Evolutionary conservation across 176 grass and related monocot species (phyloP).

Genomic region (Neostapfia colusana): DNA sequence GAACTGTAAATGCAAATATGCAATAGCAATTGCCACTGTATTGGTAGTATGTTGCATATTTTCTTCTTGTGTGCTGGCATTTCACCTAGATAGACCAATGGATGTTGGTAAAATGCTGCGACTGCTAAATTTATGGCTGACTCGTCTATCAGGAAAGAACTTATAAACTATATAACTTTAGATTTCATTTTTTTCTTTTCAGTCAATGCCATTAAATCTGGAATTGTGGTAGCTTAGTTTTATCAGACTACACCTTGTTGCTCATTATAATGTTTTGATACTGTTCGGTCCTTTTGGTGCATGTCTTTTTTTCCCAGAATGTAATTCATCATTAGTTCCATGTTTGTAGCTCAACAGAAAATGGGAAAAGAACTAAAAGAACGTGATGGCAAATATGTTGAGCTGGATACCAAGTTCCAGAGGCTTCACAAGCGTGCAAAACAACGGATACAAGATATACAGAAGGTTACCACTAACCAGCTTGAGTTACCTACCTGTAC

Average conservation of each 20-base stretch:
- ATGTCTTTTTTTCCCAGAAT: slow-evolving; percentile 12
- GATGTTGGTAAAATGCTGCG: not conserved
- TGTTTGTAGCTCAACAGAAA: slow-evolving; percentile 83
- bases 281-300: not conserved
- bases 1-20: not conserved
- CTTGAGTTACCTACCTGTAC: not conserved
- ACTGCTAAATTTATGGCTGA: not conserved
- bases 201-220: slow-evolving; percentile 18
- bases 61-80: not conserved
- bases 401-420: slow-evolving; percentile 88
- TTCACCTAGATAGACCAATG: not conserved
- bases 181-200: not conserved
- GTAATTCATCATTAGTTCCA: slow-evolving; percentile 59
- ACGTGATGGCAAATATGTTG: slow-evolving; percentile 84
- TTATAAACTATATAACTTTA: slow-evolving; percentile 21
- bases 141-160: not conserved
- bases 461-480: slow-evolving; percentile 70
- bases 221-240: slow-evolving; percentile 1
- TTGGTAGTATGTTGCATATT: not conserved
- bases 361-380: slow-evolving; percentile 92
- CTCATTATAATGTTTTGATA: slow-evolving; percentile 20
- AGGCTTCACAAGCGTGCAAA: slow-evolving; percentile 99
- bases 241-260: slow-evolving; percentile 10
- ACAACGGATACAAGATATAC: slow-evolving; percentile 93
- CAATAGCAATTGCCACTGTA: not conserved